Evolutionary conservation across 2,329 filamentous ascomycete species (phyloP), one percentile per base, ranked within the genome.

Genomic region (Coniochaeta ligniaria): DNA sequence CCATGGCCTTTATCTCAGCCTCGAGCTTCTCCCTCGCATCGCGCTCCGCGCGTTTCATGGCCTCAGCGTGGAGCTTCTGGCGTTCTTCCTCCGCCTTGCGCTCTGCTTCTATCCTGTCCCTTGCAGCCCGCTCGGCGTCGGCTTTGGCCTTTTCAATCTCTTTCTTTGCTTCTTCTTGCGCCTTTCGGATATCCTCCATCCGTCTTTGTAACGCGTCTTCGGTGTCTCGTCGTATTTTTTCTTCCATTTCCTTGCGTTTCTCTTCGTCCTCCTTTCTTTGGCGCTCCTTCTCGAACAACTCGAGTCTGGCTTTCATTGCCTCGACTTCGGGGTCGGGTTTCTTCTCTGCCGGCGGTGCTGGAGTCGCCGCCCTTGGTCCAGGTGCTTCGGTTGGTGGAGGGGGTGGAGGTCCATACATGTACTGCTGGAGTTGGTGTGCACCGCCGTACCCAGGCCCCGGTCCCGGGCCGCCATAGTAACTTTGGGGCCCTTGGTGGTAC

Each of bases 281-380:
- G 60, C 80, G 73, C 33, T 76, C 76, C 4, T 72, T 74, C 63
- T 83, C 78, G 50, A 83, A 76, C 11, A 74, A 73, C 14, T 79
- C 77, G 17, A 90, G 72, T 66, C 88, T 81, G 63, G 83, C 80
- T 63, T 87, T 81, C 60, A 88, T 80, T n/a, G 77, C 77, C 63
- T 88, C 76, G 66, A 85, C 85, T 60, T 88, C 82, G 1, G 82
- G 78, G 59, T 88, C 68, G 16, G 74, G 73, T 61, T 76, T 75
- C 66, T 76, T 73, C 35, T 70, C 66, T 11, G 63, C 60, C 0
- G 69, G 66, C 6, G 75, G 74, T 1, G 75, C 73, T 1, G 78
- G 76, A 6, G 79, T 78, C 5, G 74, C 70, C 7, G 70, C 61
- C 22, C 74, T 66, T n/a, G 64, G 69, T 16, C 67, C 74, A 1